These are phyloP conservation scores for Rhipidocladum racemiflorum DNA, from an alignment of 176 grass and related monocot species.

Conservation along the genomic window DNA sequence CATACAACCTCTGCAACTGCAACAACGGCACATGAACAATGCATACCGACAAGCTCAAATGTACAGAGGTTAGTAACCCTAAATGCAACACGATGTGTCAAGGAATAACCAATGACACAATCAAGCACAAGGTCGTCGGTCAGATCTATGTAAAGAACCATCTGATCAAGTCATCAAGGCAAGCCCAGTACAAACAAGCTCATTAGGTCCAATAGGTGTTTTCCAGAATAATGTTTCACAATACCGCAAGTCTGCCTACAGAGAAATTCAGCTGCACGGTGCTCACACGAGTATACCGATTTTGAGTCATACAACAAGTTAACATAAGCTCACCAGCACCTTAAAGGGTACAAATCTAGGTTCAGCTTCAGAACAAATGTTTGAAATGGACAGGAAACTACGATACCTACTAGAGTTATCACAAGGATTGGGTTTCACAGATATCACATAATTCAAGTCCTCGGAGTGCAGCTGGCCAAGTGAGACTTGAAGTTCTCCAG, in stretches of 20 bases:
- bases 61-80: too few relatives aligned
- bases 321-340: slow-evolving; percentile 30
- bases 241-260: slow-evolving; percentile 27
- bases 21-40: not conserved
- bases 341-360: slow-evolving; percentile 17
- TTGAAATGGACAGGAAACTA: slow-evolving; percentile 36
- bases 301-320: slow-evolving; percentile 27
- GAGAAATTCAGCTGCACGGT: slow-evolving; percentile 7
- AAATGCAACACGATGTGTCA: not conserved
- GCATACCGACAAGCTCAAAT: not conserved
- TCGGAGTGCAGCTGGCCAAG: slow-evolving; percentile 50
- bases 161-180: not conserved
- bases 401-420: slow-evolving; percentile 16
- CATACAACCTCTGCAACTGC: not conserved
- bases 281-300: not conserved
- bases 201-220: slow-evolving; percentile 3
- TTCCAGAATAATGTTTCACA: slow-evolving; percentile 18
- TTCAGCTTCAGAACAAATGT: slow-evolving; percentile 26
- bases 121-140: not conserved
- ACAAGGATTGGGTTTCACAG: slow-evolving; percentile 16
- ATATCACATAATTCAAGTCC: slow-evolving; percentile 38
- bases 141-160: not conserved
- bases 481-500: slow-evolving; percentile 83
- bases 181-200: not conserved
- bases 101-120: not conserved